Conservation (phyloP, 2,329 filamentous ascomycete genomes). For the Epichloe baconii region DNA sequence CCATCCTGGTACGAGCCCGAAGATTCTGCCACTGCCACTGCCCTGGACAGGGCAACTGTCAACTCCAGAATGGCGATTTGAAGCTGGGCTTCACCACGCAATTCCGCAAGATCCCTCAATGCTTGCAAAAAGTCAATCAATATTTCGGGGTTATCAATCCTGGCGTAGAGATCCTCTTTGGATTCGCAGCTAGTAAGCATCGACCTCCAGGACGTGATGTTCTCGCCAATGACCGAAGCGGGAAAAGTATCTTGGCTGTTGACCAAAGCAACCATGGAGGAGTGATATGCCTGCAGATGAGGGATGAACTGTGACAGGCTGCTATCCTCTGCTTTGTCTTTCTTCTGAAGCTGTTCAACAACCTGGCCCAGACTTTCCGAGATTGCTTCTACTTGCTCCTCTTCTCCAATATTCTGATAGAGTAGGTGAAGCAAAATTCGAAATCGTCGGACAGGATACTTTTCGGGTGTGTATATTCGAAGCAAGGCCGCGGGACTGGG, state of each 20-base stretch:
- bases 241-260: slow-evolving; percentile 21
- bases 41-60: slow-evolving; percentile 26
- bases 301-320: slow-evolving; percentile 31
- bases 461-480: slow-evolving; percentile 34
- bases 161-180: slow-evolving; percentile 26
- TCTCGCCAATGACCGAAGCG: slow-evolving; percentile 19
- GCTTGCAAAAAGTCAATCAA: slow-evolving; percentile 38
- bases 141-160: slow-evolving; percentile 35
- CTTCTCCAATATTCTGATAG: slow-evolving; percentile 33
- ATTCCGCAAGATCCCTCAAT: slow-evolving; percentile 35
- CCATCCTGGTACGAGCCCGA: slow-evolving; percentile 22
- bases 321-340: slow-evolving; percentile 31
- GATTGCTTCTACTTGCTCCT: slow-evolving; percentile 26
- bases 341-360: slow-evolving; percentile 21
- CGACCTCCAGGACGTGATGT: slow-evolving; percentile 31
- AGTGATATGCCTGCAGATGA: slow-evolving; percentile 33
- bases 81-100: slow-evolving; percentile 35
- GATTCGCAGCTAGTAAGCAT: slow-evolving; percentile 27
- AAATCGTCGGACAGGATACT: slow-evolving; percentile 39
- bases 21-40: slow-evolving; percentile 16
- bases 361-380: slow-evolving; percentile 25
- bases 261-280: slow-evolving; percentile 31
- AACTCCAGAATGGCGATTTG: slow-evolving; percentile 35
- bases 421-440: slow-evolving; percentile 37
- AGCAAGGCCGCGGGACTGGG: slow-evolving; percentile 34